Percentiles rank a stretch among this genome's conserved stretches.
phyloP scores from a whole-genome alignment of 192 early-diverging fungal genomes.

The Coemansia sp. region DNA sequence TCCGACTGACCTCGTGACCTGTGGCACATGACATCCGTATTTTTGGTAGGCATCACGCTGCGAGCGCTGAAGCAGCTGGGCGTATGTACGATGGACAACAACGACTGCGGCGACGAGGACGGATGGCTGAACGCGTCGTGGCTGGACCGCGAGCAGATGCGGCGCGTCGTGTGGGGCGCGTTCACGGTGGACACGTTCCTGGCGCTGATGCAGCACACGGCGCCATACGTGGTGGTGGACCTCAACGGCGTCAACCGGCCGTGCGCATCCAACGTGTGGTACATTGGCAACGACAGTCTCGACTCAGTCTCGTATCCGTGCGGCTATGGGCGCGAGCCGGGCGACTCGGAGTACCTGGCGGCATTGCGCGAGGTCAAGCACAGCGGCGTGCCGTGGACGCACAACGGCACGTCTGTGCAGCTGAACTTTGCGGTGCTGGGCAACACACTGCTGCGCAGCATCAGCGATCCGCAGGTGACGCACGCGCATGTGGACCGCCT shows the following conservation, averaged over 20 bases:
- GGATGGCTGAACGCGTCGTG: constrained; percentile 44
- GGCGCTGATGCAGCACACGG: constrained; percentile 39
- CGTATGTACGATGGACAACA: constrained; percentile 44
- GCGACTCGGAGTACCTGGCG: constrained; percentile 38
- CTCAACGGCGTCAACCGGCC: constrained; percentile 49
- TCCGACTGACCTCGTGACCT: neutral
- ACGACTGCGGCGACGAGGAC: constrained; percentile 27
- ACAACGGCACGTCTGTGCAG: constrained; percentile 41
- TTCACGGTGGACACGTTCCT: constrained; percentile 47
- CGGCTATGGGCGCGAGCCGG: constrained; percentile 1
- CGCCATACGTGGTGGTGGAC: constrained; percentile 39
- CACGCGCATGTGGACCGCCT: constrained; percentile 27
- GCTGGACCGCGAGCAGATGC: constrained; percentile 50
- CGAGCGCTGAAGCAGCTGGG: constrained; percentile 41
- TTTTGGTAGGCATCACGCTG: constrained; percentile 33
- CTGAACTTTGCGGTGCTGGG: constrained; percentile 46
- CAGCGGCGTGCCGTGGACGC: constrained; percentile 28
- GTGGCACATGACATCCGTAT: no score
- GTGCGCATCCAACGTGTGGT: constrained; percentile 44
- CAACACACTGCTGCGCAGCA: constrained; percentile 35
- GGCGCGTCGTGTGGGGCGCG: constrained; percentile 38
- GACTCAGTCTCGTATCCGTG: constrained; percentile 17
- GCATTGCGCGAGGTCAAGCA: constrained; percentile 14
- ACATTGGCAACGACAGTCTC: constrained; percentile 43
- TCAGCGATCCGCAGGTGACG: constrained; percentile 36